Evolutionary conservation across 352 stramenopile species (phyloP).

Genomic region (Globisporangium uncinulatum): DNA sequence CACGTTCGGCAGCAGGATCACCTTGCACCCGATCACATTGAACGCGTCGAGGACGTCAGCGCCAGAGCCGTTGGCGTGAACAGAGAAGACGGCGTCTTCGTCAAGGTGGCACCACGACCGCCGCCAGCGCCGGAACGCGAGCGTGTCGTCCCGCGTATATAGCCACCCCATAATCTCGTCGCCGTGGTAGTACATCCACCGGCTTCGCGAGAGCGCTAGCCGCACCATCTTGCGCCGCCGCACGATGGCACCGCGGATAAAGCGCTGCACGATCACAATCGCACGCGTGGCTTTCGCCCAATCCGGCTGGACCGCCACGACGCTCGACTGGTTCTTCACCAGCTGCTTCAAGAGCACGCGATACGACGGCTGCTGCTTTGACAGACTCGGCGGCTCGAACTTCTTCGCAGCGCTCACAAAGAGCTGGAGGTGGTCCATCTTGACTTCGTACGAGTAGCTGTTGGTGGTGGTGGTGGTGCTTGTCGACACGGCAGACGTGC

Average conservation of each 20-base stretch:
- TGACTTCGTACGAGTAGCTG: constrained; percentile 77
- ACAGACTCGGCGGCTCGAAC: constrained; percentile 10
- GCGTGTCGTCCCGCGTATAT: constrained; percentile 73
- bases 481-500: constrained; percentile 2
- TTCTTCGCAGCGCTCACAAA: constrained; percentile 64
- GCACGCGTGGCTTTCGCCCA: constrained; percentile 67
- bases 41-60: constrained; percentile 63
- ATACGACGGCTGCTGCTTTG: constrained; percentile 63
- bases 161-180: constrained; percentile 79
- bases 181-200: constrained; percentile 52
- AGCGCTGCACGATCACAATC: constrained; percentile 76
- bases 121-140: constrained; percentile 81
- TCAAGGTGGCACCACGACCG: constrained; percentile 79
- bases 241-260: constrained; percentile 71
- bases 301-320: constrained; percentile 39
- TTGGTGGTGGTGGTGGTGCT: not conserved
- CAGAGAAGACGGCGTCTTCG: constrained; percentile 55
- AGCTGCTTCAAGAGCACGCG: constrained; percentile 67
- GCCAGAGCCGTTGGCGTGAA: constrained; percentile 69
- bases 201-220: constrained; percentile 41
- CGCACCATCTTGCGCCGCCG: constrained; percentile 61
- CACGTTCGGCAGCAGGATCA: constrained; percentile 56
- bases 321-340: constrained; percentile 48
- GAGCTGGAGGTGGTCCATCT: constrained; percentile 53
- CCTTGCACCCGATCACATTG: constrained; percentile 50